Evolutionary conservation across 331 rosid genomes (phyloP).

Genomic region (Pyrus hybrid): DNA sequence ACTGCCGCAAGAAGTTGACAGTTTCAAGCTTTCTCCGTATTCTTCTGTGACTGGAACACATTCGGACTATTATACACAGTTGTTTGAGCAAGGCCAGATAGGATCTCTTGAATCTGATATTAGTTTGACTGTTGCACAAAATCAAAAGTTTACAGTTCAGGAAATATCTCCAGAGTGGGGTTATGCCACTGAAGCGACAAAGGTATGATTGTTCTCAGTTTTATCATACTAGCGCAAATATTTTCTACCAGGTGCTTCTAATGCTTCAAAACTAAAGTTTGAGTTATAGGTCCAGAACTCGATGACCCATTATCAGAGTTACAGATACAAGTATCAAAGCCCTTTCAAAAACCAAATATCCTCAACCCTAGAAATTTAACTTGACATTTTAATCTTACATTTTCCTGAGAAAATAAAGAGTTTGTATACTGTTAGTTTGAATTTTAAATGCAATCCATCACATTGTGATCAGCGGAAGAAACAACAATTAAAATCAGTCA

Average conservation of each 20-base stretch:
- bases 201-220: constrained; percentile 41
- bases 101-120: constrained; percentile 38
- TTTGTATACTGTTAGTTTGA: neutral
- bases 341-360: neutral
- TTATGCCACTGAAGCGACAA: constrained; percentile 58
- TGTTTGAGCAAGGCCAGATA: constrained; percentile 41
- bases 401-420: neutral
- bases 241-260: neutral
- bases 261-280: neutral
- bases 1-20: constrained; percentile 20
- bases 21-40: constrained; percentile 30
- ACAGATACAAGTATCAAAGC: neutral
- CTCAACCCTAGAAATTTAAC: neutral
- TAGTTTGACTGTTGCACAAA: constrained; percentile 48
- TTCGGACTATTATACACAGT: constrained; percentile 26
- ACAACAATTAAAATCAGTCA: neutral
- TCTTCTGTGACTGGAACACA: constrained; percentile 26
- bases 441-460: neutral
- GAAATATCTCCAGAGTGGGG: constrained; percentile 86
- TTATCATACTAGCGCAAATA: neutral
- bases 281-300: neutral
- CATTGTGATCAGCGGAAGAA: too few species aligned
- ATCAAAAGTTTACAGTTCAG: constrained; percentile 62
- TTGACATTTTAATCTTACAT: neutral
- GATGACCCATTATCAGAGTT: neutral